A percentile compares a stretch with the other conserved stretches of the same genome.
Evolutionary conservation across 805 yeast species (phyloP).

Genomic region (Candida oleophila): DNA sequence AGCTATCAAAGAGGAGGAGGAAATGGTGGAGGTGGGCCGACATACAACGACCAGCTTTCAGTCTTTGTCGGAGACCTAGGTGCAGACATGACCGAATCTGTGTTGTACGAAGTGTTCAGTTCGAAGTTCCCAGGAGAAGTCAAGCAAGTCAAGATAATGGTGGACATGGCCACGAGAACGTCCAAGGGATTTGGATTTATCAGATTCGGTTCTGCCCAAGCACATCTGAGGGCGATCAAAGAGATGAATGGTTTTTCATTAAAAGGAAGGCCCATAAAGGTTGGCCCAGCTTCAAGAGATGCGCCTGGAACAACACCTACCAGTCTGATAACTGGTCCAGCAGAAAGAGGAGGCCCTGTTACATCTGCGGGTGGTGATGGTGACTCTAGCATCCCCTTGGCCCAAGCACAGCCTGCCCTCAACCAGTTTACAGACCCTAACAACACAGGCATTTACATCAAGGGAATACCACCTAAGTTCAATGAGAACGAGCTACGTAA

Average conservation of each 20-base stretch:
- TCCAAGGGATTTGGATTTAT: constrained; percentile 90
- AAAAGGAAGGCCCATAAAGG: constrained; percentile 74
- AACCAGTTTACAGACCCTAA: constrained; percentile 75
- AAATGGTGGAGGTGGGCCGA: neutral
- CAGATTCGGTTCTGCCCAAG: constrained; percentile 63
- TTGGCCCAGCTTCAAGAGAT: constrained; percentile 48
- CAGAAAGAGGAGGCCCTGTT: neutral
- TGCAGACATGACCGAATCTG: constrained; percentile 67
- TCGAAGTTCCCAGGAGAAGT: constrained; percentile 66
- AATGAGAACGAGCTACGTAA: constrained; percentile 61
- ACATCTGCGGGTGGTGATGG: neutral
- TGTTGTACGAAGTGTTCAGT: constrained; percentile 64
- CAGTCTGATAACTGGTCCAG: neutral
- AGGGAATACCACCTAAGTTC: constrained; percentile 59
- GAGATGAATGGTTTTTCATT: constrained; percentile 82
- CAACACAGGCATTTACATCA: constrained; percentile 73
- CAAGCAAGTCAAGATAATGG: constrained; percentile 73
- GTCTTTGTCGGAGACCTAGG: constrained; percentile 86
- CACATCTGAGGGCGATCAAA: constrained; percentile 66
- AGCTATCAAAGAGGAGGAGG: neutral
- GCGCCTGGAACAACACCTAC: constrained; percentile 1
- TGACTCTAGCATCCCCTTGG: constrained; percentile 15
- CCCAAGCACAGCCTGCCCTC: constrained; percentile 53
- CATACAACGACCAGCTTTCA: constrained; percentile 42
- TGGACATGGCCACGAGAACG: constrained; percentile 65